A percentile compares a stretch with the other conserved stretches of the same genome.
Conservation (phyloP, 2,329 filamentous ascomycete species). For the Lecanicillium sp. region DNA sequence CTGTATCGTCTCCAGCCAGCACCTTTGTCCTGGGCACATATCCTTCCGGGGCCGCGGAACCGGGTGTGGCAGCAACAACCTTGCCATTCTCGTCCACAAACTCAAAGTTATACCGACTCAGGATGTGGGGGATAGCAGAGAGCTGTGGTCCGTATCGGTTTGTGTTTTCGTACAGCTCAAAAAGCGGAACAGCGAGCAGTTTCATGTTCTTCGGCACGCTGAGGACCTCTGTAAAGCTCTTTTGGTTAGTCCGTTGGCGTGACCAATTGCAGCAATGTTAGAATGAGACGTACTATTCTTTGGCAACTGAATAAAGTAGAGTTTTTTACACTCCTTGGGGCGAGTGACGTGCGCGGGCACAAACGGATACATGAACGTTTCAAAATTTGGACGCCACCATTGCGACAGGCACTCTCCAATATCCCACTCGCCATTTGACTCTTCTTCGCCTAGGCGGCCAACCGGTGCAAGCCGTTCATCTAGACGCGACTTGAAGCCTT, state of each 20-base stretch:
- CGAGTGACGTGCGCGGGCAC: slow-evolving; percentile 91
- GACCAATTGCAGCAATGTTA: neutral
- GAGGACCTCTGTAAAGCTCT: slow-evolving; percentile 60
- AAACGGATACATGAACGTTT: slow-evolving; percentile 99
- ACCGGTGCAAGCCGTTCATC: slow-evolving; percentile 92
- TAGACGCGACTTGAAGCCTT: slow-evolving; percentile 87
- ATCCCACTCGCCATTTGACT: slow-evolving; percentile 82
- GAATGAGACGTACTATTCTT: slow-evolving; percentile 63
- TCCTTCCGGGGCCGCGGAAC: slow-evolving; percentile 49
- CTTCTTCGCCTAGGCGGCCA: slow-evolving; percentile 76
- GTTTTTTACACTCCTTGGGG: slow-evolving; percentile 98
- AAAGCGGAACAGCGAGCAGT: slow-evolving; percentile 88
- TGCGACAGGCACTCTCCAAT: slow-evolving; percentile 91
- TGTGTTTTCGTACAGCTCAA: slow-evolving; percentile 97
- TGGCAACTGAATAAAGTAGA: slow-evolving; percentile 93
- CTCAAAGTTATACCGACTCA: slow-evolving; percentile 95
- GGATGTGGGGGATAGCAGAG: slow-evolving; percentile 88
- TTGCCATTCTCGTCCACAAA: slow-evolving; percentile 91
- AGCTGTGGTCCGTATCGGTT: slow-evolving; percentile 91
- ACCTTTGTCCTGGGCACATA: slow-evolving; percentile 58
- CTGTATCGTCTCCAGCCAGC: slow-evolving; percentile 52
- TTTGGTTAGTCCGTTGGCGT: slow-evolving; percentile 4
- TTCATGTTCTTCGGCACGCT: slow-evolving; percentile 99
- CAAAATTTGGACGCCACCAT: slow-evolving; percentile 98
- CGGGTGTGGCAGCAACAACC: slow-evolving; percentile 76